Conservation (phyloP, 2,329 filamentous ascomycete genomes). For the Aspergillus sp. region DNA sequence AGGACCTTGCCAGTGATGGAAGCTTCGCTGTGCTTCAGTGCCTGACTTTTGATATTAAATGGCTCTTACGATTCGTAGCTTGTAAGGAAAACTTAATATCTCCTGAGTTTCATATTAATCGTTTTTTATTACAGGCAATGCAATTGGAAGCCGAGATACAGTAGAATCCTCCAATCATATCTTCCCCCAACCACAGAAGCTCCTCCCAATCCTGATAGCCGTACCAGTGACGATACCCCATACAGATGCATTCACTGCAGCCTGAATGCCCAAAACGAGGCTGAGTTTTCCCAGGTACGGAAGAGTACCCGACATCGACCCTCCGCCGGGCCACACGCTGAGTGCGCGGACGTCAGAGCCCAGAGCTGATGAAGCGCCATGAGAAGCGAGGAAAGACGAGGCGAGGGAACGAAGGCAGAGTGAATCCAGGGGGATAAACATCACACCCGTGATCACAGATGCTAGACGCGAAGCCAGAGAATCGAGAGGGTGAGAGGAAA, state of each 20-base stretch:
- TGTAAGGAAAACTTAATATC: too few relatives aligned
- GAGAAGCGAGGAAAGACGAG: slow-evolving; percentile 24
- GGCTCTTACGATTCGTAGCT: too few relatives aligned
- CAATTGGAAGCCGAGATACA: too few relatives aligned
- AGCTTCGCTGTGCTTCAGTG: too few relatives aligned
- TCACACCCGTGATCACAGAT: slow-evolving; percentile 25
- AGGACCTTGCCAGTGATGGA: too few relatives aligned
- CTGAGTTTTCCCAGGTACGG: slow-evolving; percentile 28
- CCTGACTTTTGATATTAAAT: too few relatives aligned
- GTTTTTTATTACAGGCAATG: too few relatives aligned
- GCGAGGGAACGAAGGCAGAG: slow-evolving; percentile 33
- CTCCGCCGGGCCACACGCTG: slow-evolving; percentile 27
- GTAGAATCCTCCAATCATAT: too few relatives aligned
- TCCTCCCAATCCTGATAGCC: slow-evolving; percentile 31
- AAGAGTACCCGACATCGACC: slow-evolving; percentile 18
- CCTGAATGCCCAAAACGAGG: slow-evolving; percentile 29
- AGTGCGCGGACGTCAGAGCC: slow-evolving; percentile 23
- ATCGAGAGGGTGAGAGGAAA: slow-evolving; percentile 34
- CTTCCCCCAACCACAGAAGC: slow-evolving; percentile 34
- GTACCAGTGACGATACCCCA: slow-evolving; percentile 30
- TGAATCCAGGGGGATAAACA: slow-evolving; percentile 34
- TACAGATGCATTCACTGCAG: slow-evolving; percentile 26
- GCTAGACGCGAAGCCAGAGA: slow-evolving; percentile 34
- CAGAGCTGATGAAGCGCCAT: slow-evolving; percentile 12
- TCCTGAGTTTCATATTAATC: too few relatives aligned